Percentiles rank a stretch among this genome's conserved stretches.
These are phyloP conservation scores for Cupressus sempervirens DNA, from an alignment of 75 land plant genomes.

Conservation along the genomic window DNA sequence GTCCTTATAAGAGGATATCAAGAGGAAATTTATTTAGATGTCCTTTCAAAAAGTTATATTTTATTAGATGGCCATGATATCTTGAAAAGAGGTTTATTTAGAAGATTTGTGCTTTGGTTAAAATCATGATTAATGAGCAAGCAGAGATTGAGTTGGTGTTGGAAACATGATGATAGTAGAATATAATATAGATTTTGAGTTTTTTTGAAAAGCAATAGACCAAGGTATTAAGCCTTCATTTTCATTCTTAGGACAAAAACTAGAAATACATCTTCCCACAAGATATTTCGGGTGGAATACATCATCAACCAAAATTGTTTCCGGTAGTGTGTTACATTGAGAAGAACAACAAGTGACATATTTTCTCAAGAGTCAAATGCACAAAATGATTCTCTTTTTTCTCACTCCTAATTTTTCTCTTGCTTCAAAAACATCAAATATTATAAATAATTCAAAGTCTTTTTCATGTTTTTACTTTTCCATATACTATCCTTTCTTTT, in stretches of 20 bases:
- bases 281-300: slow-evolving; percentile 31
- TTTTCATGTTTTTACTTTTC: not conserved
- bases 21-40: slow-evolving; percentile 32
- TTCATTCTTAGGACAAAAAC: slow-evolving; percentile 13
- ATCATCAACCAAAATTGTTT: slow-evolving; percentile 19
- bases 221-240: slow-evolving; percentile 32
- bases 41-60: slow-evolving; percentile 9
- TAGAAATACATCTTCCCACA: slow-evolving; percentile 26
- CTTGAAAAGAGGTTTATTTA: no score
- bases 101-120: not conserved
- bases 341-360: slow-evolving; percentile 2
- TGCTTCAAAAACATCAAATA: not conserved
- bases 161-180: slow-evolving; percentile 20
- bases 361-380: not conserved
- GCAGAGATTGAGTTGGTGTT: not conserved
- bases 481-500: slow-evolving; percentile 7
- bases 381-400: not conserved
- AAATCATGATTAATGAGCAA: not conserved
- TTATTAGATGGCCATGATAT: not conserved
- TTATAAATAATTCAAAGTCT: not conserved
- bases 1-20: slow-evolving; percentile 27
- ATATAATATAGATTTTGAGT: slow-evolving; percentile 40
- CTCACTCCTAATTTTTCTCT: slow-evolving; percentile 9
- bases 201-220: slow-evolving; percentile 23
- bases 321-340: slow-evolving; percentile 17